Conservation (phyloP, 2,329 filamentous ascomycete genomes). For the Paecilomyces niveus region DNA sequence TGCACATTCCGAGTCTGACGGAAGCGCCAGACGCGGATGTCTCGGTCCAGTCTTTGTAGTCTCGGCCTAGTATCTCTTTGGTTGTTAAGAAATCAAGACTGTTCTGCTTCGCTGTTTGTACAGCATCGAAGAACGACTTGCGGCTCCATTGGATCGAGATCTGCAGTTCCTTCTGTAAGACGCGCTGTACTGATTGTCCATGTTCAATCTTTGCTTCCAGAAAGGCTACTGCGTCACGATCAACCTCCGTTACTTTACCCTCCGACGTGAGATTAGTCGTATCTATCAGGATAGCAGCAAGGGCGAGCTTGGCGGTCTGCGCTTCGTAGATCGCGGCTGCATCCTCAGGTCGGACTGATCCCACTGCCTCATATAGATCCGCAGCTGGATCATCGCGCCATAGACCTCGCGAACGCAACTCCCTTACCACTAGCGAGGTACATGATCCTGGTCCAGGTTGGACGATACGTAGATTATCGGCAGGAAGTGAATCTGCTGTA, state of each 20-base stretch:
- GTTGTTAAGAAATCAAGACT: slow-evolving; percentile 46
- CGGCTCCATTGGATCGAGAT: slow-evolving; percentile 33
- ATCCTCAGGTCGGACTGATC: slow-evolving; percentile 11
- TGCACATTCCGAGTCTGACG: slow-evolving; percentile 45
- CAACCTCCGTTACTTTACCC: slow-evolving; percentile 40
- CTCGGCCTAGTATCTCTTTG: slow-evolving; percentile 52
- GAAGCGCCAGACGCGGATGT: slow-evolving; percentile 20
- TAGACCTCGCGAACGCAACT: slow-evolving; percentile 39
- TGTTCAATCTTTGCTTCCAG: slow-evolving; percentile 46
- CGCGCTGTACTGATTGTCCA: slow-evolving; percentile 7
- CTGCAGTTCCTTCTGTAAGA: background rate
- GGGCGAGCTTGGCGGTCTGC: slow-evolving; percentile 31
- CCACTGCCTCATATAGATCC: slow-evolving; percentile 7
- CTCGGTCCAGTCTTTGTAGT: slow-evolving; percentile 58
- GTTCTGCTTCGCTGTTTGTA: slow-evolving; percentile 49
- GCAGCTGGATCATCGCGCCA: slow-evolving; percentile 32
- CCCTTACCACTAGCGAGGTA: slow-evolving; percentile 49
- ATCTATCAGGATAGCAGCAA: slow-evolving; percentile 39
- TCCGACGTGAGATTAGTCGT: slow-evolving; percentile 38
- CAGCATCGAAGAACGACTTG: slow-evolving; percentile 43
- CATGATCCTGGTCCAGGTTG: slow-evolving; percentile 51
- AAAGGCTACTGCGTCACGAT: slow-evolving; percentile 43
- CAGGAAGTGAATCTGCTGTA: slow-evolving; percentile 22
- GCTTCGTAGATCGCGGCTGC: slow-evolving; percentile 34
- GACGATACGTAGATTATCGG: slow-evolving; percentile 44